These are phyloP conservation scores for Ophiostoma piceae DNA, from an alignment of 2,329 filamentous ascomycete species.

Conservation along the genomic window DNA sequence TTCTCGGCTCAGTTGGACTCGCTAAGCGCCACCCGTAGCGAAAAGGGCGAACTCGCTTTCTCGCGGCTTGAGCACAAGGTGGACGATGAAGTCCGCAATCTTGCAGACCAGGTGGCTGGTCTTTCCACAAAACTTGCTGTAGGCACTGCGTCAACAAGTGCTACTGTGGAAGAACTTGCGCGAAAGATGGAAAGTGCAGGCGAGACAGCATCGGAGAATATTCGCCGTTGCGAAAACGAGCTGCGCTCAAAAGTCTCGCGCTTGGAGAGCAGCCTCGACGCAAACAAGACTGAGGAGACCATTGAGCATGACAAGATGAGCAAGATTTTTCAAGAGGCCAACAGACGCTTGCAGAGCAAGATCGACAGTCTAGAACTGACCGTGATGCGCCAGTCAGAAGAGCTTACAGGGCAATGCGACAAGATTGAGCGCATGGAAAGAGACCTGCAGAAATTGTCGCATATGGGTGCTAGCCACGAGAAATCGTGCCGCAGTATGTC, in stretches of 20 bases:
- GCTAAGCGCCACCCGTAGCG: constrained; percentile 14
- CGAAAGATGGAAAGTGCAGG: not conserved
- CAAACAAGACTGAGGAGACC: constrained; percentile 18
- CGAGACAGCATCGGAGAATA: constrained; percentile 3
- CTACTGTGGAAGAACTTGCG: constrained; percentile 16
- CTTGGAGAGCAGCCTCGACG: constrained; percentile 19
- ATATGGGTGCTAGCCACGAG: constrained; percentile 11
- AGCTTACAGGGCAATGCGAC: constrained; percentile 15
- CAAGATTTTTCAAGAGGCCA: constrained; percentile 16
- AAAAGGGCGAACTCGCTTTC: constrained; percentile 23
- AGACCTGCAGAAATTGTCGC: constrained; percentile 10
- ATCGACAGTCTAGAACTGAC: constrained; percentile 22
- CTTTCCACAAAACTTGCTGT: constrained; percentile 25
- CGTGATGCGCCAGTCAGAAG: constrained; percentile 17
- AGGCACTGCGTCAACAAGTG: constrained; percentile 11
- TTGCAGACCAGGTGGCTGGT: constrained; percentile 23
- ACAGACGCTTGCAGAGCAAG: constrained; percentile 19
- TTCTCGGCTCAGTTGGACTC: constrained; percentile 23
- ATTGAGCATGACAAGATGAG: constrained; percentile 16
- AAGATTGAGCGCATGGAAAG: constrained; percentile 21
- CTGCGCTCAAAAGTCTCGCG: constrained; percentile 16
- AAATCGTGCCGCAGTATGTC: not conserved
- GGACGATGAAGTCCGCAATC: constrained; percentile 25
- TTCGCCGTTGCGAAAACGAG: constrained; percentile 21
- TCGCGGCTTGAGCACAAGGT: constrained; percentile 24